phyloP scores from a whole-genome alignment of 192 early-diverging fungal species.

The Pilobolus umbonatus region DNA sequence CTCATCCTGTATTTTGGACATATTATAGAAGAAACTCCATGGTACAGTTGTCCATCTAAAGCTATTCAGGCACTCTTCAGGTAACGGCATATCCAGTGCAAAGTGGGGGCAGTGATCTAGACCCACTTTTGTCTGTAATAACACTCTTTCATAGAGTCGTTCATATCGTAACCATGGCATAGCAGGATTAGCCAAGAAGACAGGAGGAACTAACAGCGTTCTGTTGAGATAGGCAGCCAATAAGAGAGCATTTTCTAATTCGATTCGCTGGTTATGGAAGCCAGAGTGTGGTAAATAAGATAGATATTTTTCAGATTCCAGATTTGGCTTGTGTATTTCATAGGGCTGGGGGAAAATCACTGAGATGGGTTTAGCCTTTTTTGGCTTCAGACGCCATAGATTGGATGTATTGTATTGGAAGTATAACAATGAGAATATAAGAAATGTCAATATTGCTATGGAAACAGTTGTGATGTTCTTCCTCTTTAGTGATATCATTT shows the following conservation, averaged over 20 bases:
- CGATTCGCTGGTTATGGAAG: constrained; percentile 39
- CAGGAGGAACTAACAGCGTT: constrained; percentile 46
- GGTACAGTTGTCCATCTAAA: constrained; percentile 48
- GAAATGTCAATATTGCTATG: too few species aligned
- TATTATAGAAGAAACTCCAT: constrained; percentile 52
- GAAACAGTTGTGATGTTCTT: too few species aligned
- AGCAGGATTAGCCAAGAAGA: constrained; percentile 46
- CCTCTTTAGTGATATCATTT: too few species aligned
- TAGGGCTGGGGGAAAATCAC: constrained; percentile 23
- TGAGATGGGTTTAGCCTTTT: constrained; percentile 10
- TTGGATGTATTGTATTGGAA: too few species aligned
- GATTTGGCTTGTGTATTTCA: constrained; percentile 6
- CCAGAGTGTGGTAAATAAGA: constrained; percentile 39
- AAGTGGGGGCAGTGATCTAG: constrained; percentile 47
- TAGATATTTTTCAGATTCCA: constrained; percentile 27
- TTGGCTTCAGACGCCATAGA: neutral
- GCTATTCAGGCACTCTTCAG: constrained; percentile 51
- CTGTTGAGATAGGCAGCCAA: constrained; percentile 52
- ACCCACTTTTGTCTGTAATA: constrained; percentile 50
- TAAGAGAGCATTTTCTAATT: constrained; percentile 48
- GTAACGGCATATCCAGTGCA: constrained; percentile 36
- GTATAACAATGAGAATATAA: too few species aligned
- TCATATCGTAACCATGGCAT: constrained; percentile 47
- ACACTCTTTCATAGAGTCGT: constrained; percentile 42
- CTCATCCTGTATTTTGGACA: constrained; percentile 19